Evolutionary conservation across 768 basidiomycete genomes (phyloP).

Genomic region (Neoboletus brunneissimus): DNA sequence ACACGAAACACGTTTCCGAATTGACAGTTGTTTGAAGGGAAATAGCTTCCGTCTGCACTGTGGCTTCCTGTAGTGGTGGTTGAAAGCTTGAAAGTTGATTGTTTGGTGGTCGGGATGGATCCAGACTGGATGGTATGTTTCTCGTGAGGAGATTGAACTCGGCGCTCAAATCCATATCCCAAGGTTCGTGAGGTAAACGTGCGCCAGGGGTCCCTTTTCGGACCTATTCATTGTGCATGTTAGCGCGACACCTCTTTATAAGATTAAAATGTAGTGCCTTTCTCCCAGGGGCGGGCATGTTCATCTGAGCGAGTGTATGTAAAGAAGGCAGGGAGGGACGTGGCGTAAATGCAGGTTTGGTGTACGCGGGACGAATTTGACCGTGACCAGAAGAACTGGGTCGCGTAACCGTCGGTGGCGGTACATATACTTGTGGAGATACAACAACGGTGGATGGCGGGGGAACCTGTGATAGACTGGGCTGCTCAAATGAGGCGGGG

Average conservation of each 20-base stretch:
- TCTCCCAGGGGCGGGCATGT: slow-evolving; percentile 32
- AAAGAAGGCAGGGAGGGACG: slow-evolving; percentile 45
- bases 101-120: slow-evolving; percentile 5
- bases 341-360: slow-evolving; percentile 39
- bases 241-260: not conserved
- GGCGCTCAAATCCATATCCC: slow-evolving; percentile 30
- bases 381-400: slow-evolving; percentile 35
- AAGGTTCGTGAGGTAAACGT: slow-evolving; percentile 42
- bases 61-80: not conserved
- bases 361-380: slow-evolving; percentile 40
- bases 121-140: not conserved
- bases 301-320: slow-evolving; percentile 36
- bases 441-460: slow-evolving; percentile 14
- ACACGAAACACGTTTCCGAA: slow-evolving; percentile 5
- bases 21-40: not conserved
- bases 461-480: slow-evolving; percentile 7
- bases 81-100: not conserved
- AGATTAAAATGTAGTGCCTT: slow-evolving; percentile 31
- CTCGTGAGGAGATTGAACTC: slow-evolving; percentile 9
- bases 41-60: not conserved
- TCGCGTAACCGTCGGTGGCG: slow-evolving; percentile 16
- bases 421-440: slow-evolving; percentile 8
- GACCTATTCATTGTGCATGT: slow-evolving; percentile 24
- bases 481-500: not conserved
- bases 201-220: slow-evolving; percentile 43